These are phyloP conservation scores for Odontarrhena argentea DNA, from an alignment of 345 rosid species.

Conservation along the genomic window DNA sequence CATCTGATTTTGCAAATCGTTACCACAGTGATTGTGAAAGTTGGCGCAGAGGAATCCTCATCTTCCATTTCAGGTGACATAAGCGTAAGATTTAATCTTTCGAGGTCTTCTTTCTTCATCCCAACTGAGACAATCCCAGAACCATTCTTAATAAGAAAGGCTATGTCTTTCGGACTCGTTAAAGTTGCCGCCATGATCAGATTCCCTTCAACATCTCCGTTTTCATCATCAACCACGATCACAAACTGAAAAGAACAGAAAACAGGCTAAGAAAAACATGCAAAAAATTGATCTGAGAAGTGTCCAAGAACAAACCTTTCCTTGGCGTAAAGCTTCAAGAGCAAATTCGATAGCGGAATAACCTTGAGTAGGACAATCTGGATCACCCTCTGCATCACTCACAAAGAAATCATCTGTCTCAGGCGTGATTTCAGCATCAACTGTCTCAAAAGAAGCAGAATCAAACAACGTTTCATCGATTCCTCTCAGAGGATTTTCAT, in stretches of 20 bases:
- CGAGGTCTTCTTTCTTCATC: constrained; percentile 77
- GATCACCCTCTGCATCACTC: constrained; percentile 92
- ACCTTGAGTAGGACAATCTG: constrained; percentile 80
- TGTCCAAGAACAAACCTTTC: constrained; percentile 55
- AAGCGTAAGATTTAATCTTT: constrained; percentile 71
- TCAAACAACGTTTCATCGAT: constrained; percentile 41
- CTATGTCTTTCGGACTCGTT: constrained; percentile 55
- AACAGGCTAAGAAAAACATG: constrained; percentile 19
- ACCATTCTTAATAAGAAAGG: constrained; percentile 69
- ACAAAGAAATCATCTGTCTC: constrained; percentile 81
- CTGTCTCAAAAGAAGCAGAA: constrained; percentile 50
- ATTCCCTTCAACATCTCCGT: constrained; percentile 75
- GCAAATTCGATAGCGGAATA: constrained; percentile 70
- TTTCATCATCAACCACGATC: constrained; percentile 86
- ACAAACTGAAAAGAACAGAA: constrained; percentile 56
- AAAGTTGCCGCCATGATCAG: constrained; percentile 72
- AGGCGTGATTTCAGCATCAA: constrained; percentile 59
- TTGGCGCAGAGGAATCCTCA: constrained; percentile 79
- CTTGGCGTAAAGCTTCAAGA: constrained; percentile 55
- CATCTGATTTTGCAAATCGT: neutral
- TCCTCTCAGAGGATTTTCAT: constrained; percentile 45
- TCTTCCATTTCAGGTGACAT: constrained; percentile 82
- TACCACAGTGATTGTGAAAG: constrained; percentile 86
- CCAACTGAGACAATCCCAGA: constrained; percentile 85
- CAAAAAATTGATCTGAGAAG: neutral